Evolutionary conservation across 1,284 basidiomycete species (phyloP).

Genomic region (Pseudozyma tsukubaensis): DNA sequence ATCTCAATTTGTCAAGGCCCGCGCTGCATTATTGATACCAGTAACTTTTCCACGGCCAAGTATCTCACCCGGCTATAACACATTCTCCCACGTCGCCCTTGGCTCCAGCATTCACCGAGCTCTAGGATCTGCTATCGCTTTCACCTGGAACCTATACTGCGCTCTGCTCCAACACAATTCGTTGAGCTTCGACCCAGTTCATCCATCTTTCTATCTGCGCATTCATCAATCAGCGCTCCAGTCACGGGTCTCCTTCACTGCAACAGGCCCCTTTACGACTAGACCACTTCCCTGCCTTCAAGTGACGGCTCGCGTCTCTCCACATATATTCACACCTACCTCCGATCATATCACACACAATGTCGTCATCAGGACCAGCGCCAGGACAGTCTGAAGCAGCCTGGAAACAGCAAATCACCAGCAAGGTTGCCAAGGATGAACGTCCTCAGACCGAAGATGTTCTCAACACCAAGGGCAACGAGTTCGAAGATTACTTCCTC

Average conservation of each 20-base stretch:
- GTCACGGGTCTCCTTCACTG: neutral
- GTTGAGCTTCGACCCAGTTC: neutral
- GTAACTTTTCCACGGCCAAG: neutral
- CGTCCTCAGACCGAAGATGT: slow-evolving; percentile 69
- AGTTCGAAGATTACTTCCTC: slow-evolving; percentile 68
- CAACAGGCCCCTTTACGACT: neutral
- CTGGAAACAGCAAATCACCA: slow-evolving; percentile 56
- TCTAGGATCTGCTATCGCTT: too few relatives aligned
- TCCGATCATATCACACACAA: slow-evolving; percentile 19
- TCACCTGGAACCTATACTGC: slow-evolving; percentile 3
- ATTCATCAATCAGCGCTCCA: neutral
- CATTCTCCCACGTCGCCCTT: neutral
- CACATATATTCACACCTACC: neutral
- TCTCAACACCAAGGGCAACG: slow-evolving; percentile 67
- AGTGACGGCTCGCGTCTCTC: neutral
- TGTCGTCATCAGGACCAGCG: slow-evolving; percentile 59
- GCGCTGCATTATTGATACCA: slow-evolving; percentile 6
- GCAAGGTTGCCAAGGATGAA: slow-evolving; percentile 57
- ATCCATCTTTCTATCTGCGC: neutral
- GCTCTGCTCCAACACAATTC: neutral
- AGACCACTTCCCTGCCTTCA: slow-evolving; percentile 12
- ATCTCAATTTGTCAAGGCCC: neutral
- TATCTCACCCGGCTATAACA: neutral
- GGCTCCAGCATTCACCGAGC: neutral
- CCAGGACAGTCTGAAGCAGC: slow-evolving; percentile 57